These are phyloP conservation scores for Aspergillus tanneri DNA, from an alignment of 2,329 filamentous ascomycete genomes.

Conservation along the genomic window DNA sequence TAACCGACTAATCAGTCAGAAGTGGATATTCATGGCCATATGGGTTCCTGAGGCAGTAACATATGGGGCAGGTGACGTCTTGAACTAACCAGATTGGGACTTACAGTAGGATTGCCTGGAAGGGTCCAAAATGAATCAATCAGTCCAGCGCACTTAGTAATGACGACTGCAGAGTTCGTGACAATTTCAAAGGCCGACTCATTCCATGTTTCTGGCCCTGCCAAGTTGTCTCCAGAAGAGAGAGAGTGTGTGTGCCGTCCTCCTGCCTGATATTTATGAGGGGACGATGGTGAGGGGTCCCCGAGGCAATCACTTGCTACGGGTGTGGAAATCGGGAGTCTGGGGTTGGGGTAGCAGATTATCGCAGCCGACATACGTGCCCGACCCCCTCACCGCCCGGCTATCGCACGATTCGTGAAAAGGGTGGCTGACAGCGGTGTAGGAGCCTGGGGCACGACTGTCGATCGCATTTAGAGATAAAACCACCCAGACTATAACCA, in stretches of 20 bases:
- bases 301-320: constrained; percentile 25
- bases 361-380: constrained; percentile 18
- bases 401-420: constrained; percentile 7
- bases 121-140: too few species aligned
- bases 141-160: too few species aligned
- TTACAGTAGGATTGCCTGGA: not conserved
- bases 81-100: constrained; percentile 9
- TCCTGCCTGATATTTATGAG: constrained; percentile 15
- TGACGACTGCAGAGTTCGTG: not conserved
- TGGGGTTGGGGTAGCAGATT: constrained; percentile 9
- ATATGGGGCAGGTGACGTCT: constrained; percentile 1
- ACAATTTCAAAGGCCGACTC: too few species aligned
- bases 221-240: not conserved
- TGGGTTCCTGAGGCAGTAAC: not conserved
- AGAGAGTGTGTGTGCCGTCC: not conserved
- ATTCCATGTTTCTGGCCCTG: too few species aligned
- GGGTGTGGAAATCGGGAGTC: constrained; percentile 26
- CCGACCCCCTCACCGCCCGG: constrained; percentile 19
- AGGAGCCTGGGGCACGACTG: not conserved
- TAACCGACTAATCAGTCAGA: not conserved
- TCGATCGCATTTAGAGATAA: too few species aligned
- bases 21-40: not conserved
- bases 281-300: constrained; percentile 6
- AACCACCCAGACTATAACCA: too few species aligned
- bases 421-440: too few species aligned